These are phyloP conservation scores for Ambrosiella beaveri DNA, from an alignment of 2,329 filamentous ascomycete genomes.

Conservation along the genomic window DNA sequence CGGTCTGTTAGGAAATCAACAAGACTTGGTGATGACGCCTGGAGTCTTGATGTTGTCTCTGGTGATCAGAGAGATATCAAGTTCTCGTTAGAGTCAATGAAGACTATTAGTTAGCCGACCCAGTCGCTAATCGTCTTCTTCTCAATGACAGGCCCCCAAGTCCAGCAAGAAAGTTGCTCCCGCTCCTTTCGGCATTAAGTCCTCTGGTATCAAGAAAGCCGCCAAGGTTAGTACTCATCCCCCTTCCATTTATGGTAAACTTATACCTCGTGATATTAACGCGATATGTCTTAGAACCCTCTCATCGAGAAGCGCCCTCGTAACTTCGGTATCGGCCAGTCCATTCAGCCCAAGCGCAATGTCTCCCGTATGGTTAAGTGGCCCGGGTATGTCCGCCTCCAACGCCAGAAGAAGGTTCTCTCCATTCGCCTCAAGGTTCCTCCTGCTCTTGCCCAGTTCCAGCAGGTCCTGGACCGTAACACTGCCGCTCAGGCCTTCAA, in stretches of 20 bases:
- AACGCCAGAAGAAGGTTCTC: conserved; percentile 88
- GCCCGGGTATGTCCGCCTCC: conserved; percentile 97
- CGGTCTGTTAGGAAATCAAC: conserved; percentile 2
- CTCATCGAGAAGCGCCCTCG: conserved; percentile 95
- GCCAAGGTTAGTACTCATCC: conserved; percentile 59
- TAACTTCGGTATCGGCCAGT: conserved; percentile 98
- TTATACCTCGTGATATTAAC: conserved; percentile 14
- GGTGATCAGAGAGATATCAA: conserved; percentile 13
- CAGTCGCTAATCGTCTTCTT: conserved; percentile 85
- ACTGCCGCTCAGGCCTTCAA: conserved; percentile 95
- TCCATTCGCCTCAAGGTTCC: conserved; percentile 98
- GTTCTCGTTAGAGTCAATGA: conserved; percentile 73
- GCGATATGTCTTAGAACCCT: conserved; percentile 54
- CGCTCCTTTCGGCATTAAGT: conserved; percentile 88
- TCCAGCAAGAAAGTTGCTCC: conserved; percentile 93
- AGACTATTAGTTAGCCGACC: conserved; percentile 58
- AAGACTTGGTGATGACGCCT: conserved; percentile 12
- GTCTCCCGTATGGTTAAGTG: conserved; percentile 97
- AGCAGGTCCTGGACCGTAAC: conserved; percentile 91
- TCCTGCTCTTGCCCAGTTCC: conserved; percentile 92
- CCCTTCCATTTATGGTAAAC: not conserved
- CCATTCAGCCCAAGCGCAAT: conserved; percentile 94
- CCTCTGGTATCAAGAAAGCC: conserved; percentile 84
- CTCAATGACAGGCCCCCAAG: conserved; percentile 99
- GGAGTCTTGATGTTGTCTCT: conserved; percentile 9